Evolutionary conservation across 2,329 filamentous ascomycete genomes (phyloP), one percentile per base, ranked within the genome.

Genomic region (Tolypocladium nubicola): DNA sequence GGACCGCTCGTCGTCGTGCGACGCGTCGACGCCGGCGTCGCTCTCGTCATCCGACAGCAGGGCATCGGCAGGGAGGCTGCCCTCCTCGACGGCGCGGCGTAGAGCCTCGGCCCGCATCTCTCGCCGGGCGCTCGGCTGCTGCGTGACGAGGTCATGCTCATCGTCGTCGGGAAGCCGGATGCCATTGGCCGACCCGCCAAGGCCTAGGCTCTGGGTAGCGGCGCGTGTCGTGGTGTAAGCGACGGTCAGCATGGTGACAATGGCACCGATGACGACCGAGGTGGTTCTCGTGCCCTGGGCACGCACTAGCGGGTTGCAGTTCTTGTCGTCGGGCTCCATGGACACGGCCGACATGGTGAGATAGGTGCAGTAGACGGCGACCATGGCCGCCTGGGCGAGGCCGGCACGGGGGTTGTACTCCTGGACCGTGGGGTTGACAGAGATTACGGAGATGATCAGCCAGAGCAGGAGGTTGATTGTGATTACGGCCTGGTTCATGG

Each of bases 181-280:
- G 52, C 68, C 66, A 37, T 67, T 66, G 11, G 63, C 69, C 61
- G 68, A 79, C 59, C 81, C 80, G 56, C 87, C 87, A 1, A 93
- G 77, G 4, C 89, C 89, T 8, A 94, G 81, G 60, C 87, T 89
- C 73, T 97, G 92, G 1, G 94, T 97, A 16, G 94, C 94, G 21
- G 94, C 94, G 55, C 94, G 87, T 3, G 94, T 99, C 3, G 94
- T 99, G 6, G 94, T 99, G 75, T 97, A 99, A 9, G 94, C 94
- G 56, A 97, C 90, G 1, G 94, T 97, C 54, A 97, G 80, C 83
- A 99, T 96, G 13, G 94, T 99, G 56, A 96, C 90, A 62, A 99
- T 87, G 37, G 94, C 94, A 59, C 94, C 94, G 61, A 99, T 83
- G 53, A 99, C 84, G 59, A 97, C 85, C 35, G 91, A 96, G 1